Percentiles rank a stretch among this genome's conserved stretches.
phyloP scores from a whole-genome alignment of 768 basidiomycete species.

The Pholiota molesta region DNA sequence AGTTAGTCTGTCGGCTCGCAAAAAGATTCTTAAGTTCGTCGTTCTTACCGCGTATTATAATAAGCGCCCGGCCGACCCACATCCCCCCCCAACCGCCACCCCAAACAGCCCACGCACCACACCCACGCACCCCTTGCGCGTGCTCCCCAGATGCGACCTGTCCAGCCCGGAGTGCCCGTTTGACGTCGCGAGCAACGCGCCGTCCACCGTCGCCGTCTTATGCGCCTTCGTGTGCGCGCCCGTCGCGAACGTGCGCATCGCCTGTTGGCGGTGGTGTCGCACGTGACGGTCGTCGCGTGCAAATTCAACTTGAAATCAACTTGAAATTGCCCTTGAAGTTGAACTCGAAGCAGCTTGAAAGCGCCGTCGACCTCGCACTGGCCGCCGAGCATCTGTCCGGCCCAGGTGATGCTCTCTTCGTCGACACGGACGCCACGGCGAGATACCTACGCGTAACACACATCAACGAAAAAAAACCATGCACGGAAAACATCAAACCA shows the following conservation, averaged over 20 bases:
- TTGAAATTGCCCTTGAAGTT: constrained; percentile 54
- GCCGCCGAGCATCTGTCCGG: constrained; percentile 71
- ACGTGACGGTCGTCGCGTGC: constrained; percentile 59
- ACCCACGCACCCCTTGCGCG: constrained; percentile 14
- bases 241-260: constrained; percentile 53
- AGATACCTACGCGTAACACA: constrained; percentile 48
- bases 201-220: constrained; percentile 61
- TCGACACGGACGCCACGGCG: constrained; percentile 53
- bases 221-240: constrained; percentile 55
- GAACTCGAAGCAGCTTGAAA: no score
- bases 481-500: neutral
- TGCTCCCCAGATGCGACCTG: constrained; percentile 23
- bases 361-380: constrained; percentile 71
- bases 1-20: no score
- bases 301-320: no score
- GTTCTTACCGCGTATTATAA: neutral
- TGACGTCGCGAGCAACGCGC: constrained; percentile 53
- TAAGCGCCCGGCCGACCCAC: neutral
- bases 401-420: constrained; percentile 78
- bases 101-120: no score
- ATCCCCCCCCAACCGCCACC: neutral
- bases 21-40: no score
- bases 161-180: constrained; percentile 41
- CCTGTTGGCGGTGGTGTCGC: constrained; percentile 51
- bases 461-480: neutral